Base-by-base conservation (phyloP, 352 stramenopile genomes). In the Phytopythium litorale region DNA sequence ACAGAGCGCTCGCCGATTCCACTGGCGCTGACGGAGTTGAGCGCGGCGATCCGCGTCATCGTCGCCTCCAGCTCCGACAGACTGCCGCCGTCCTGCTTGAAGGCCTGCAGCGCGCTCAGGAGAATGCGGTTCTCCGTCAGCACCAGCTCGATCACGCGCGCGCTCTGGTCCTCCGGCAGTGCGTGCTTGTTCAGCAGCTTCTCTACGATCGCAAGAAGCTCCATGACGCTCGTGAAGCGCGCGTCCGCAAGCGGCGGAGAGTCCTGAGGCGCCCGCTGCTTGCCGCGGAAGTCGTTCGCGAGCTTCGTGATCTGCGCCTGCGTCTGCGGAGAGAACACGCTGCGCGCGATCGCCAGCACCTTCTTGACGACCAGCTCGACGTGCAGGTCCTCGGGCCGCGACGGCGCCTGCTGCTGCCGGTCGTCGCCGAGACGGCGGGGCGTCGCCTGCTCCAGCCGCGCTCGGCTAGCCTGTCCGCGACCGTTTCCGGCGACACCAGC, bases 161-260 rank as follows among this genome's bases (percentile, higher is more conserved):
- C 66, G 2, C 70, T 72, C 33, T 87, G 70, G 21, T 89, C 78
- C 62, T 91, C 82, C 16, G 70, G 65, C 28, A 91, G 67, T 38
- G 68, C 73, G 52, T 86, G 82, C 60, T 83, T 81, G 63, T 80
- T 80, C 45, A 91, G 58, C 38, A 91, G 63, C 48, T 57, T 68
- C 67, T 89, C 79, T 7, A 88, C 60, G 13, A 87, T 30, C 0
- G 25, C 58, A 2, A 91, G 59, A 21, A 91, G 61, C 64, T 91
- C 73, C 64, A 85, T 75, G 11, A 75, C 67, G 5, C 75, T 64
- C n/a, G 57, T 58, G 11, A 76, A 71, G 9, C 63, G 60, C 1
- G 42, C 25, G 3, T 68, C 66, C 1, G 42, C 23, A 12, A 56
- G 33, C 48, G 18, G 19, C 13, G 8, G 7, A 18, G 28, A 21